Percentiles rank a stretch among this genome's conserved stretches.
Evolutionary conservation across 495 filamentous ascomycete species (phyloP).

Genomic region (Aspergillus asperescens): DNA sequence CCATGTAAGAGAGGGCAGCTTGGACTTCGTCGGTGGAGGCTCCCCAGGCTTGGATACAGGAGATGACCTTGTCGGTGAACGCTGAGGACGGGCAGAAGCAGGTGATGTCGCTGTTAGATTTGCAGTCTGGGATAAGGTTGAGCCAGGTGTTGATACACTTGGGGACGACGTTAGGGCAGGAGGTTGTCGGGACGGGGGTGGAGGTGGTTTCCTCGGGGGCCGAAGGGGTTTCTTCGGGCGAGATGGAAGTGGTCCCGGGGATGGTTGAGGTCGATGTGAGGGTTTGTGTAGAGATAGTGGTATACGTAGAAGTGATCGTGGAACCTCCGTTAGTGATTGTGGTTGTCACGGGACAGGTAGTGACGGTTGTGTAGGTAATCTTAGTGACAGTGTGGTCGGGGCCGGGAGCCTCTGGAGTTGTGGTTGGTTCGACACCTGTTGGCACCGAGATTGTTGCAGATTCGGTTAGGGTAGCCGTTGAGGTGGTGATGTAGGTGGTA

Average conservation of each 20-base stretch:
- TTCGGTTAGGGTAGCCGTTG: conserved; percentile 21
- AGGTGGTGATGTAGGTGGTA: conserved; percentile 30
- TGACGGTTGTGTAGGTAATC: conserved; percentile 22
- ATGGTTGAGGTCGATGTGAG: conserved; percentile 21
- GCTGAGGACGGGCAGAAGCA: conserved; percentile 82
- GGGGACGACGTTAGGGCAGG: conserved; percentile 71
- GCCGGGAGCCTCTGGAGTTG: conserved; percentile 8
- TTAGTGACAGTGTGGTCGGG: conserved; percentile 16
- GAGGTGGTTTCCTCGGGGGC: conserved; percentile 8
- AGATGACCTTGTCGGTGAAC: conserved; percentile 76
- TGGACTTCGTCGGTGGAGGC: conserved; percentile 59
- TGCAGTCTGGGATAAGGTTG: conserved; percentile 60
- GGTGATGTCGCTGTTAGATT: conserved; percentile 70
- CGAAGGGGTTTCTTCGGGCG: conserved; percentile 16
- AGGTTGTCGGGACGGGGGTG: conserved; percentile 24
- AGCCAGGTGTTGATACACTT: conserved; percentile 94
- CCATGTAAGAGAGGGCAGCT: conserved; percentile 74
- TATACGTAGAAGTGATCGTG: conserved; percentile 28
- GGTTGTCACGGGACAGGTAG: conserved; percentile 27
- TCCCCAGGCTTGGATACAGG: conserved; percentile 75
- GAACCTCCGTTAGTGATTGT: conserved; percentile 26
- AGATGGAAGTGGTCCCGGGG: conserved; percentile 15
- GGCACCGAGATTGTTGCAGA: conserved; percentile 16
- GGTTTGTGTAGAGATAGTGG: conserved; percentile 29
- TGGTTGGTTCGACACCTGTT: conserved; percentile 28